These are phyloP conservation scores for Guyanaporus albipodus DNA, from an alignment of 768 basidiomycete genomes.

Conservation along the genomic window DNA sequence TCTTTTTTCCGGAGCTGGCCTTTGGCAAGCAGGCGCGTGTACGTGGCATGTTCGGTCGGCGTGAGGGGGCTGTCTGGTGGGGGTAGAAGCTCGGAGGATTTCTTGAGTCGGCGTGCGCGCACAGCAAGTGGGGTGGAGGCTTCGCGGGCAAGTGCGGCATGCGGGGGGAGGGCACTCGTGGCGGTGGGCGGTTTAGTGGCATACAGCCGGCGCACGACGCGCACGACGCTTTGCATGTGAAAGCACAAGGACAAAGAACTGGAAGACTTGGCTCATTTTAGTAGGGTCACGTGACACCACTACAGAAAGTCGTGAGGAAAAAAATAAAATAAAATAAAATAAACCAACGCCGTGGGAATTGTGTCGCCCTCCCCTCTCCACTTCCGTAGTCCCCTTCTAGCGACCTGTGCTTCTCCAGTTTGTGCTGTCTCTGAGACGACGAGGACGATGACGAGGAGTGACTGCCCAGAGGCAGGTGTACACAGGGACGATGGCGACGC, in stretches of 20 bases:
- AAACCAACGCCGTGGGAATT: too few relatives aligned
- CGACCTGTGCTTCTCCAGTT: too few relatives aligned
- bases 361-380: too few relatives aligned
- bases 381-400: too few relatives aligned
- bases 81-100: conserved; percentile 38
- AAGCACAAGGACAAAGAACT: background rate
- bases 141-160: conserved; percentile 50
- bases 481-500: too few relatives aligned
- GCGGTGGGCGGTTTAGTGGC: conserved; percentile 34
- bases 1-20: conserved; percentile 42
- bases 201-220: conserved; percentile 39
- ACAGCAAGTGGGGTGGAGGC: conserved; percentile 73
- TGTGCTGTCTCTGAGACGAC: too few relatives aligned
- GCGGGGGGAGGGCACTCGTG: conserved; percentile 46
- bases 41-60: conserved; percentile 59
- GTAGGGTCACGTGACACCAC: background rate
- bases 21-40: conserved; percentile 52
- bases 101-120: conserved; percentile 57
- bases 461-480: too few relatives aligned
- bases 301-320: too few relatives aligned
- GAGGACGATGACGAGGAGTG: too few relatives aligned
- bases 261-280: too few relatives aligned
- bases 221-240: conserved; percentile 29
- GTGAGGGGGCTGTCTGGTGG: conserved; percentile 52
- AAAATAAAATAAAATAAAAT: too few relatives aligned